Base-by-base conservation (phyloP, 352 stramenopile species). In the Globisporangium alternatum region DNA sequence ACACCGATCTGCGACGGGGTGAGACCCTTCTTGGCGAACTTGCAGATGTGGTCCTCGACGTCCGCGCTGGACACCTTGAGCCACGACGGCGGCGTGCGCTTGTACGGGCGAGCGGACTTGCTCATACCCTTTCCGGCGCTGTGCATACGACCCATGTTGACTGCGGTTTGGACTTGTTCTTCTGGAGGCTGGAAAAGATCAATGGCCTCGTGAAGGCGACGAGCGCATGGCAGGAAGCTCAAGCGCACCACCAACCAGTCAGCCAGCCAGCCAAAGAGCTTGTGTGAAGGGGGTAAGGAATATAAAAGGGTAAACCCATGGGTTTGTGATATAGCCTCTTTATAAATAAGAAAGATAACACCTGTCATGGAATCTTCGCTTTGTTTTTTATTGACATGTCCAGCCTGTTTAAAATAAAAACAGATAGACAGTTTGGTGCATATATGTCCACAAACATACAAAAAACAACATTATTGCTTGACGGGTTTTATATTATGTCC, bases 1-100 rank as follows among this genome's bases (percentile, higher is more conserved):
- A 99, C 98, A 88, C 98, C 98, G 76, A 99, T 99, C 86, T 99
- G 97, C 74, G 87, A 96, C 4, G 87, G 87, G 52, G 89, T 95
- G 21, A 99, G 83, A 78, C 97, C 97, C 90, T 99, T 99, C 91
- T 99, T 99, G 75, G 97, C 97, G 66, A 99, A 97, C 86, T 99
- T 99, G 96, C 97, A 99, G 60, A 99, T 97, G 69, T 99, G 96
- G 62, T 99, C 96, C 76, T 99, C 97, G 31, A 99, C 97, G 75
- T 99, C 96, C 60, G 93, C 81, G 41, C 95, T 41, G 58, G 95
- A 96, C 69, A 98, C 90, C 88, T 99, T 99, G 65, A 98, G 88
- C 98, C 98, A 99, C 70, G 96, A 98, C 54, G 97, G 96, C 63
- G 98, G 96, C 70, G 96, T 97, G 79, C 98, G 94, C 89, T 99